Percentiles rank a stretch among this genome's conserved stretches.
Conservation (phyloP, 768 basidiomycete species). For the Boletus sp. region DNA sequence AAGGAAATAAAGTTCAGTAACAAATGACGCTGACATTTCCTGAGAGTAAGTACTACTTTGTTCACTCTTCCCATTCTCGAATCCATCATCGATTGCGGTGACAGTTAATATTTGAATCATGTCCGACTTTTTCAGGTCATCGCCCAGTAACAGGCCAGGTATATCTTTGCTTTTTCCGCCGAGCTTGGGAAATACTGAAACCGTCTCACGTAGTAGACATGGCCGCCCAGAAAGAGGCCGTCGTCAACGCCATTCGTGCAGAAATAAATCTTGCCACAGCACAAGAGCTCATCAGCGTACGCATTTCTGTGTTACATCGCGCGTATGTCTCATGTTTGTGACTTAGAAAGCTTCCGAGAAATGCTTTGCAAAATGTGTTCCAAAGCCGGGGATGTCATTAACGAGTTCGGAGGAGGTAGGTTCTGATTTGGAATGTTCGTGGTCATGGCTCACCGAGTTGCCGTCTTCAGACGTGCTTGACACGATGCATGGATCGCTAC, state of each 20-base stretch:
- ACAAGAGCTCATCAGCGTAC: conserved; percentile 78
- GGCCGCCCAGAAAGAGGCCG: conserved; percentile 38
- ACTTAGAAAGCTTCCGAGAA: conserved; percentile 74
- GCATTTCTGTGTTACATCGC: not conserved
- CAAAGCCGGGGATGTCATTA: conserved; percentile 69
- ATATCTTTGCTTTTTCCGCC: not conserved
- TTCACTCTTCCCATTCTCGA: not conserved
- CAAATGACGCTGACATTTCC: not conserved
- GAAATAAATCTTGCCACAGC: conserved; percentile 75
- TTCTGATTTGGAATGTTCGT: not conserved
- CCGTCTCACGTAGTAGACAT: conserved; percentile 36
- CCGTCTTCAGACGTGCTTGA: conserved; percentile 60
- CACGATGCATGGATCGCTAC: conserved; percentile 77
- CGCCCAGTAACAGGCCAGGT: conserved; percentile 33
- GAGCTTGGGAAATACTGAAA: not conserved
- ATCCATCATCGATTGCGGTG: not conserved
- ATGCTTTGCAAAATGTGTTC: conserved; percentile 75
- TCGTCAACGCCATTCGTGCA: conserved; percentile 63
- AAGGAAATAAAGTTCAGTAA: not conserved
- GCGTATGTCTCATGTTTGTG: not conserved
- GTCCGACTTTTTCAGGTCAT: conserved; percentile 53
- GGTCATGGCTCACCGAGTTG: not conserved
- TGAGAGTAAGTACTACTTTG: not conserved
- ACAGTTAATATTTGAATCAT: conserved; percentile 28
- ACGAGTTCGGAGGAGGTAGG: conserved; percentile 71